A percentile compares a stretch with the other conserved stretches of the same genome.
Conservation (phyloP, 495 filamentous ascomycete genomes). For the Xanthoparmelia taractica region DNA sequence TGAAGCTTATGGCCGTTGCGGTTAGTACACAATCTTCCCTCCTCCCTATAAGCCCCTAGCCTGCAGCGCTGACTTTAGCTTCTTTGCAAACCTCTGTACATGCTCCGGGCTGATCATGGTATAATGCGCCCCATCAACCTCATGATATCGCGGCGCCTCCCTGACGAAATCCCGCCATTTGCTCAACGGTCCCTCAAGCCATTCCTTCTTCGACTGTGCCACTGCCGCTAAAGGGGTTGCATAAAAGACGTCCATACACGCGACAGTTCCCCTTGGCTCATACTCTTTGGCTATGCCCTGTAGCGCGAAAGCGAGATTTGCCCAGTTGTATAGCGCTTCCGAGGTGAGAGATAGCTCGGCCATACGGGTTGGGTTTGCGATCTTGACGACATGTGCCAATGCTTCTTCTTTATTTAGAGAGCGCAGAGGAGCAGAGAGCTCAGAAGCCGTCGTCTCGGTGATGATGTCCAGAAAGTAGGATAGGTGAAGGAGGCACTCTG, state of each 20-base stretch:
- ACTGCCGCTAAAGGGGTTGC: slow-evolving; percentile 36
- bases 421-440: too few relatives aligned
- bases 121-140: slow-evolving; percentile 14
- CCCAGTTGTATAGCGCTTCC: slow-evolving; percentile 34
- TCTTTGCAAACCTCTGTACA: slow-evolving; percentile 4
- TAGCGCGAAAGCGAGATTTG: slow-evolving; percentile 34
- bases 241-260: slow-evolving; percentile 44
- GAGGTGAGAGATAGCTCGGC: slow-evolving; percentile 35
- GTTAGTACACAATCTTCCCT: too few relatives aligned
- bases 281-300: slow-evolving; percentile 43
- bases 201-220: slow-evolving; percentile 36
- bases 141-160: slow-evolving; percentile 1
- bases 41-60: slow-evolving; percentile 7
- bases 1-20: too few relatives aligned
- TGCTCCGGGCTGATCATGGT: slow-evolving; percentile 15
- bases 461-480: too few relatives aligned
- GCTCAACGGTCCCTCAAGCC: slow-evolving; percentile 35
- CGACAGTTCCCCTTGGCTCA: slow-evolving; percentile 40
- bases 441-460: too few relatives aligned
- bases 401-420: not conserved
- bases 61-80: slow-evolving; percentile 4
- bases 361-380: slow-evolving; percentile 21
- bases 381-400: not conserved
- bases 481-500: too few relatives aligned
- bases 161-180: slow-evolving; percentile 40